Evolutionary conservation across 768 basidiomycete genomes (phyloP).

Genomic region (Agrocybe praecox): DNA sequence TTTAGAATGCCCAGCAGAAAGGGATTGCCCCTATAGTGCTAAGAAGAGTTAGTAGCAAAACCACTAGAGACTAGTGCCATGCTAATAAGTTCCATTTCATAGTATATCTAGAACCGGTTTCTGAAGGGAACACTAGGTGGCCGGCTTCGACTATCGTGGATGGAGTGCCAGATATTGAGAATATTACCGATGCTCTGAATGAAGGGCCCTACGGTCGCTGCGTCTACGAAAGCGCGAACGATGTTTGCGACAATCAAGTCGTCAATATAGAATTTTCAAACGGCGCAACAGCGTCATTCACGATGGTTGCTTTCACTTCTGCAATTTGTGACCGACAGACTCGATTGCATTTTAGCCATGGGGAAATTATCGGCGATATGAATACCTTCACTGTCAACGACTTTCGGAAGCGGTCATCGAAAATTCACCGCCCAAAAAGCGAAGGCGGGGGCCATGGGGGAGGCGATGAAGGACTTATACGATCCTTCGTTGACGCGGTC

Average conservation of each 20-base stretch:
- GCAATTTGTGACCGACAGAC: constrained; percentile 82
- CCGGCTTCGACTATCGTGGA: constrained; percentile 73
- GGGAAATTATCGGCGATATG: constrained; percentile 92
- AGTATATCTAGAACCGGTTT: constrained; percentile 86
- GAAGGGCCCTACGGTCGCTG: constrained; percentile 78
- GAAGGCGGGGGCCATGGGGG: constrained; percentile 83
- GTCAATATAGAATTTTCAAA: constrained; percentile 87
- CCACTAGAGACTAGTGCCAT: neutral
- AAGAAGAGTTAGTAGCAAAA: constrained; percentile 63
- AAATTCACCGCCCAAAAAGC: constrained; percentile 45
- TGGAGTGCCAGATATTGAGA: constrained; percentile 86
- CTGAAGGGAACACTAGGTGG: constrained; percentile 58
- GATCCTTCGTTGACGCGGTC: constrained; percentile 78
- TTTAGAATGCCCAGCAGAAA: constrained; percentile 72
- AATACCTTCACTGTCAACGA: constrained; percentile 71
- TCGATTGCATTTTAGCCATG: constrained; percentile 82
- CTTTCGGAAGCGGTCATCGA: constrained; percentile 60
- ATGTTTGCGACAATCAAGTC: constrained; percentile 91
- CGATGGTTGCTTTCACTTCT: constrained; percentile 87
- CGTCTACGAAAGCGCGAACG: constrained; percentile 83
- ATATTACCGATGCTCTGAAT: constrained; percentile 71
- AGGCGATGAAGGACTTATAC: constrained; percentile 78
- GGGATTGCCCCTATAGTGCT: constrained; percentile 82
- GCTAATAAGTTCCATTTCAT: neutral
- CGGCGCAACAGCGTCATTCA: constrained; percentile 82